Evolutionary conservation across 768 basidiomycete species (phyloP).

Genomic region (Kondoa subrosea): DNA sequence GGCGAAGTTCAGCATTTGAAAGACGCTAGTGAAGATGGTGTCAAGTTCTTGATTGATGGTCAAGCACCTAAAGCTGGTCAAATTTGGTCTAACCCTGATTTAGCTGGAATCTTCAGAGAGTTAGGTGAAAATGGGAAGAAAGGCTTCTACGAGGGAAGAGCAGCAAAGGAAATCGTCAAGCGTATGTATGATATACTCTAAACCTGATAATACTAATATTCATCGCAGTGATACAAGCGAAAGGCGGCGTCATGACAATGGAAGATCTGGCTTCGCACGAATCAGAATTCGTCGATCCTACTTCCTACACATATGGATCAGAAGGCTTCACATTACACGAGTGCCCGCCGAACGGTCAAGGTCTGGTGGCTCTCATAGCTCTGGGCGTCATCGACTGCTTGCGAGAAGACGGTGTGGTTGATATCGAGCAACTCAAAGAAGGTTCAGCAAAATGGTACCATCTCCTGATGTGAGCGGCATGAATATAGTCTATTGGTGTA

Average conservation of each 20-base stretch:
- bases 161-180: constrained; percentile 78
- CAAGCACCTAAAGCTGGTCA: constrained; percentile 72
- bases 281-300: constrained; percentile 68
- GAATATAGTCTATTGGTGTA: not conserved
- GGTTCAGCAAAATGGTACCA: constrained; percentile 84
- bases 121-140: constrained; percentile 67
- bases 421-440: constrained; percentile 66
- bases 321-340: constrained; percentile 71
- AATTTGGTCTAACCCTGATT: constrained; percentile 40
- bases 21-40: constrained; percentile 65
- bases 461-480: constrained; percentile 37
- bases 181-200: constrained; percentile 24
- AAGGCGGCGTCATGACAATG: constrained; percentile 84
- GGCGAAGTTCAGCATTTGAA: constrained; percentile 50
- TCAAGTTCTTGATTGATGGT: constrained; percentile 72
- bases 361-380: constrained; percentile 82
- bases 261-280: constrained; percentile 77
- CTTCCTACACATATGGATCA: constrained; percentile 61
- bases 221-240: constrained; percentile 47
- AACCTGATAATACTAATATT: not conserved
- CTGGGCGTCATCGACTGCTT: constrained; percentile 81
- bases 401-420: constrained; percentile 52
- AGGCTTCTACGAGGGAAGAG: constrained; percentile 81
- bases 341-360: constrained; percentile 97
- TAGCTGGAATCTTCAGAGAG: constrained; percentile 66